Base-by-base conservation (phyloP, 2,329 filamentous ascomycete species). In the Botrytis deweyae region DNA sequence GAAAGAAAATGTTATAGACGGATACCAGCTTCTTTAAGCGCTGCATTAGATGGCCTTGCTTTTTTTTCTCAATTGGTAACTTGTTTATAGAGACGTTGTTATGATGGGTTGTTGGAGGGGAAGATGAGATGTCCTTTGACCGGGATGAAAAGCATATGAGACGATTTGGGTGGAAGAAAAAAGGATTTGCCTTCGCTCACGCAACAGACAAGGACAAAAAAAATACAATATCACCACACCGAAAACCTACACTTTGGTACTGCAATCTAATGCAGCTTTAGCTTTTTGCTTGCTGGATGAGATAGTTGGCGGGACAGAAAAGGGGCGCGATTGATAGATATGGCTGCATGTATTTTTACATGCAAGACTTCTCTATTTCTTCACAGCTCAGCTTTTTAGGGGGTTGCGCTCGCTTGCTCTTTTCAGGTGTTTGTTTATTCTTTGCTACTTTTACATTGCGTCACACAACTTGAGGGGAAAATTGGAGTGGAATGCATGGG, bases 21-120 rank as follows among this genome's bases (percentile, higher is more conserved):
- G 70, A 49, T 68, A 72, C 38, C 63, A 67, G 52, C 52, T 72
- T 72, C 46, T 72, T 46, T 18, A 36, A 40, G 63, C 49, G 63
- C 49, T 68, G 63, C 52, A 61, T 72, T 72, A 72, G 70, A 72
- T 68, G 52, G 63, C 63, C 38, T 59, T 72, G 70, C 29, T 68
- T 72, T 68, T 72, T 67, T 72, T 55, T 55, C 8, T n/a, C 22
- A 38, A 33, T 65, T 36, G 49, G 29, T 68, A 38, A 18, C 33
- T 66, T 72, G 61, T 72, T 68, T 72, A 68, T 72, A 72, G 70
- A 72, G 63, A 68, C 36, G 63, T 72, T 38, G 62, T 61, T 61
- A 49, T 61, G 70, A 72, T 59, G 69, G 38, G 59, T 71, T 52
- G 69, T 71, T 64, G 44, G 69, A 22, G 20, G 22, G 52, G 49